These are phyloP conservation scores for Nitzschia sp. DNA, from an alignment of 108 stramenopile species.

Conservation along the genomic window DNA sequence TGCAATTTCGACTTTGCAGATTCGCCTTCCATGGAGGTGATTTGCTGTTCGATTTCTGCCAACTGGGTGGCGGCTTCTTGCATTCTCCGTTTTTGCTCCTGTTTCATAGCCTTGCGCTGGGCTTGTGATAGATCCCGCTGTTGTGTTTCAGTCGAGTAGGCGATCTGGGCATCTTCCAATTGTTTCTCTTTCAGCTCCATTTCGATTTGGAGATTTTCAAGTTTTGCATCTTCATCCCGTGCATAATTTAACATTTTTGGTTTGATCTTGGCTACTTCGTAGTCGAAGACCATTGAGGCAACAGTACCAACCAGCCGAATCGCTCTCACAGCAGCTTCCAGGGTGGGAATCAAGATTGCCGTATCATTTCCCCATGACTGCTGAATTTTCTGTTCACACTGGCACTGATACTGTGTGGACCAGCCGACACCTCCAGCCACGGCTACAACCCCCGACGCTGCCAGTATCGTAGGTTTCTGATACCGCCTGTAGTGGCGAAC, in stretches of 20 bases:
- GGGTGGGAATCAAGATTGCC: slow-evolving; percentile 50
- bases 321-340: slow-evolving; percentile 67
- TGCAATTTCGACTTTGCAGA: slow-evolving; percentile 42
- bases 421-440: slow-evolving; percentile 1
- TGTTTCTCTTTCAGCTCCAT: slow-evolving; percentile 36
- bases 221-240: slow-evolving; percentile 29
- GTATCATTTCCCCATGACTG: neutral
- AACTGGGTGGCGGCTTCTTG: slow-evolving; percentile 54
- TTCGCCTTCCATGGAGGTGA: slow-evolving; percentile 13
- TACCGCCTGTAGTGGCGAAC: neutral
- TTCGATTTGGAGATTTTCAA: slow-evolving; percentile 42
- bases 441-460: neutral
- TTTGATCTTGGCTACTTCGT: slow-evolving; percentile 47
- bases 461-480: neutral
- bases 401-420: neutral
- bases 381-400: slow-evolving; percentile 7
- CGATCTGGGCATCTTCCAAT: slow-evolving; percentile 64
- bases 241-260: slow-evolving; percentile 1
- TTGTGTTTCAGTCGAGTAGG: slow-evolving; percentile 41
- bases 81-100: slow-evolving; percentile 58
- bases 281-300: slow-evolving; percentile 59
- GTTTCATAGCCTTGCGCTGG: slow-evolving; percentile 28
- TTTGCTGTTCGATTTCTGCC: slow-evolving; percentile 52
- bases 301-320: slow-evolving; percentile 57
- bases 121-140: slow-evolving; percentile 2